Base-by-base conservation (phyloP, 1,284 basidiomycete genomes). In the Trametes hirsuta region DNA sequence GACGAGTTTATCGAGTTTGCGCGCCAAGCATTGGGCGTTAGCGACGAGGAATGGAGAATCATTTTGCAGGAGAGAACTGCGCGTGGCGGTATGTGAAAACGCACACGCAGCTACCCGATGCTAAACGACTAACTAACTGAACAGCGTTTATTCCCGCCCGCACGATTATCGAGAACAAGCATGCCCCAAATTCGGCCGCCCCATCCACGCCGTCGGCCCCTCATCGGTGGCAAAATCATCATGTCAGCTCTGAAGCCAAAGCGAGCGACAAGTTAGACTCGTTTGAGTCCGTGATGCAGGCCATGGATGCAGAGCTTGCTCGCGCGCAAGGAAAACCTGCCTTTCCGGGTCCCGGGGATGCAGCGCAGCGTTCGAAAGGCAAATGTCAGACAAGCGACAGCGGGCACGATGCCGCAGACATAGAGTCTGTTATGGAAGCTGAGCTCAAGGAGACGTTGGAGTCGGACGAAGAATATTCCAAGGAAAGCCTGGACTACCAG, bases 1-100 rank as follows among this genome's bases (percentile, higher is more conserved):
- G 93, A 91, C 63, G 95, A 97, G 65, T 98, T 97, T 66, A 77
- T 98, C 46, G 90, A 93, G 73, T 98, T 98, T 74, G 91, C 95
- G 11, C 85, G 93, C 48, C 91, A 97, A 68, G 87, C 91, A 6
- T 77, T 98, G 42, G 95, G 95, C 0, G 90, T 98, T 66, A 84
- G 82, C 48, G 88, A 94, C 64, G 84, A 86, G 15, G 88, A 94
- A 74, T 98, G 95, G 92, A 77, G 81, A 21, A 83, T 86, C 18
- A 97, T 98, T 53, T 69, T 98, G 35, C 76, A 80, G 58, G 93
- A 94, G 58, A 81, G 95, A 44, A 79, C 81, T 69, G 78, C 79
- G 39, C 79, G 93, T 61, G 94, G 94, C 68, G 92, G 93, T 93
- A 66, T 65, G 85, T 76, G 47, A 36, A 0, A 35, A 18, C 22